Conservation (phyloP, 2,329 filamentous ascomycete genomes). For the Ploettnerulaceae sp. region DNA sequence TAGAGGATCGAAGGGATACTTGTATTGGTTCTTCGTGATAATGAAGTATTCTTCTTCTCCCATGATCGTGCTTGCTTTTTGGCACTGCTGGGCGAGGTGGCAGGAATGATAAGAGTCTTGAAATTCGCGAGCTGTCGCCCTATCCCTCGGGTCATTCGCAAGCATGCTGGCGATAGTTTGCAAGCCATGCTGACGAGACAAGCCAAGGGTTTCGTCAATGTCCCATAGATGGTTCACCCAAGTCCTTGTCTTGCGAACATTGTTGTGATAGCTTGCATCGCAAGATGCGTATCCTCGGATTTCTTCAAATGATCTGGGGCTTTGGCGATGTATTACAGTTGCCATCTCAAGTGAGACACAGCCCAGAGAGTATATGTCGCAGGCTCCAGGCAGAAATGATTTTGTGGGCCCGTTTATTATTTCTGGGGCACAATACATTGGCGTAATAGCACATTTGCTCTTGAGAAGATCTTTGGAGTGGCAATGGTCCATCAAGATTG, state of each 20-base stretch:
- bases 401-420: background rate
- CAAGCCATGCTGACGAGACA: background rate
- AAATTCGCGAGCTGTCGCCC: slow-evolving; percentile 6
- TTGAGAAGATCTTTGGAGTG: background rate
- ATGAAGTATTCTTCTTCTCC: slow-evolving; percentile 4
- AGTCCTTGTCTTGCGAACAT: background rate
- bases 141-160: background rate
- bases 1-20: background rate
- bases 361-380: slow-evolving; percentile 9
- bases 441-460: slow-evolving; percentile 4
- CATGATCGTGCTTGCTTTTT: background rate
- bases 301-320: background rate
- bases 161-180: slow-evolving; percentile 3
- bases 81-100: background rate
- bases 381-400: background rate
- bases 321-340: slow-evolving; percentile 5
- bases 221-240: slow-evolving; percentile 9
- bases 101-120: background rate
- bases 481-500: background rate
- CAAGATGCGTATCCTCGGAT: slow-evolving; percentile 1
- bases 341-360: slow-evolving; percentile 12
- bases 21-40: background rate
- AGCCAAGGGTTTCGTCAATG: slow-evolving; percentile 3
- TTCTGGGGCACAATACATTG: slow-evolving; percentile 12
- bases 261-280: background rate